Evolutionary conservation across 2,329 filamentous ascomycete genomes (phyloP).

Genomic region (Calonectria fujianensis): DNA sequence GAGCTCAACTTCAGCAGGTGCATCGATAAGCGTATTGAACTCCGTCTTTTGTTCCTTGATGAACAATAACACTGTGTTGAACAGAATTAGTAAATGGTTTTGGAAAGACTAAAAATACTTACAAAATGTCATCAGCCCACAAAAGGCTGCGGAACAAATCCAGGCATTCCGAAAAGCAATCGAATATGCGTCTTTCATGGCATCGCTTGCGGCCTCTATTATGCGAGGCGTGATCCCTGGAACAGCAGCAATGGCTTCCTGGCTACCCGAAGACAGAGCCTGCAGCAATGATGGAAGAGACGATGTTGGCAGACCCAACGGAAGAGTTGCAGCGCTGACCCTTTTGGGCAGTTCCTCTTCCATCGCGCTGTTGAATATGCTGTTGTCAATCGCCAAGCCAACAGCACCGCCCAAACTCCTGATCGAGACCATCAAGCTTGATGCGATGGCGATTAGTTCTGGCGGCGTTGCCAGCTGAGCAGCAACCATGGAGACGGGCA

Average conservation of each 20-base stretch:
- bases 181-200: conserved; percentile 12
- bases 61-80: background rate
- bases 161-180: conserved; percentile 18
- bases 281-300: background rate
- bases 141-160: conserved; percentile 16
- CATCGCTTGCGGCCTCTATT: conserved; percentile 4
- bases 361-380: conserved; percentile 11
- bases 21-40: background rate
- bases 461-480: conserved; percentile 8
- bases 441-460: conserved; percentile 11
- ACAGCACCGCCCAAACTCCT: conserved; percentile 15
- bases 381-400: conserved; percentile 17
- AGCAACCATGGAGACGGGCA: conserved; percentile 13
- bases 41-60: background rate
- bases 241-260: conserved; percentile 12
- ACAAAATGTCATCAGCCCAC: conserved; percentile 5
- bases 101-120: background rate
- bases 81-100: background rate
- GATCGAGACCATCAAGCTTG: conserved; percentile 1
- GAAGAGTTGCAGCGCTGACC: conserved; percentile 6
- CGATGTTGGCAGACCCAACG: background rate
- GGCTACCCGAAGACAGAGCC: background rate
- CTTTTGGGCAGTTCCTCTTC: conserved; percentile 1
- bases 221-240: background rate
- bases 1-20: background rate